Conservation (phyloP, 805 yeast genomes). For the Yueomyces sp. region DNA sequence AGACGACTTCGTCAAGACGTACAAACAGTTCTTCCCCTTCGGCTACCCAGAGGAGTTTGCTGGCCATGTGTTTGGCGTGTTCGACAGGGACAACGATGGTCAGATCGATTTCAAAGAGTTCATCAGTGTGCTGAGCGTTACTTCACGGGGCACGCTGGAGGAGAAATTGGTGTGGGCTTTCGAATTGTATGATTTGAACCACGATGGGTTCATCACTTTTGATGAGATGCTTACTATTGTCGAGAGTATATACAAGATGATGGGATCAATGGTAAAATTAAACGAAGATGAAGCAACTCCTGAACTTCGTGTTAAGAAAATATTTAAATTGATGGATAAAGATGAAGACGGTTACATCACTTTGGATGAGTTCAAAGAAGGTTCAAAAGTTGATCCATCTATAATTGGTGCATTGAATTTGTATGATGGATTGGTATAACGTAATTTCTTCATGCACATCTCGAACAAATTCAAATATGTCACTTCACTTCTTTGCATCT, state of each 20-base stretch:
- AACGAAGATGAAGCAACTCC: conserved; percentile 89
- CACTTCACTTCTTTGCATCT: too few species aligned
- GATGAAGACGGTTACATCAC: conserved; percentile 56
- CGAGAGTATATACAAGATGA: conserved; percentile 82
- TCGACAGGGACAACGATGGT: conserved; percentile 72
- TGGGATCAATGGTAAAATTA: conserved; percentile 83
- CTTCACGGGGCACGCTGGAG: conserved; percentile 72
- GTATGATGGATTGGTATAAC: conserved; percentile 63
- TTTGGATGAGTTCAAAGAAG: conserved; percentile 74
- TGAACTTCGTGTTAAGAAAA: conserved; percentile 69
- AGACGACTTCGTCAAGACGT: conserved; percentile 81
- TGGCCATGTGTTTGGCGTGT: conserved; percentile 73
- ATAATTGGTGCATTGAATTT: conserved; percentile 64
- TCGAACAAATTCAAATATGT: too few species aligned
- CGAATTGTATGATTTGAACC: conserved; percentile 71
- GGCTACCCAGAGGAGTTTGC: conserved; percentile 94
- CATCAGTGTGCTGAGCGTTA: conserved; percentile 72
- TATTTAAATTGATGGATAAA: conserved; percentile 63
- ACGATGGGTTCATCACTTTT: conserved; percentile 62
- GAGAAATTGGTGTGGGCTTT: conserved; percentile 88
- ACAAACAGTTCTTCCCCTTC: conserved; percentile 94
- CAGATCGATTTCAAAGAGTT: conserved; percentile 86
- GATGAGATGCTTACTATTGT: conserved; percentile 73
- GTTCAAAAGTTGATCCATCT: conserved; percentile 66
- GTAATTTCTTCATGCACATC: too few species aligned